Evolutionary conservation across 2,329 filamentous ascomycete species (phyloP).

Genomic region (Ceratocystis diversiconidia): DNA sequence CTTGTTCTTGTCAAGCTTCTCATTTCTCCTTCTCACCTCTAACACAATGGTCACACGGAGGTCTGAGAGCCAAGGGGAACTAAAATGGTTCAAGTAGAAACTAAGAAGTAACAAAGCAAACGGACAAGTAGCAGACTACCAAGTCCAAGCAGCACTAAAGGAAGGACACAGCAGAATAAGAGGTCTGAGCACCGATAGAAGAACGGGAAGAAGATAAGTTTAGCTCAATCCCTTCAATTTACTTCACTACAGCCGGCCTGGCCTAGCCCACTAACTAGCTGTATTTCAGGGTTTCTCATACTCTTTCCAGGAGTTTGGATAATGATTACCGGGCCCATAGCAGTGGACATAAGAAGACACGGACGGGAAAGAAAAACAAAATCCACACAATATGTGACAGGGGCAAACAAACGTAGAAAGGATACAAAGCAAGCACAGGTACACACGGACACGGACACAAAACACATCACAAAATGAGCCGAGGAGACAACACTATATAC

Average conservation of each 20-base stretch:
- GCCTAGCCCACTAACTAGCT: too few species aligned
- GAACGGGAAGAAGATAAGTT: not conserved
- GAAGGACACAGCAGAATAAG: not conserved
- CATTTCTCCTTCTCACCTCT: not conserved
- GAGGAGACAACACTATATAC: too few species aligned
- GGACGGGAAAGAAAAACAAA: not conserved
- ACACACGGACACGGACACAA: too few species aligned
- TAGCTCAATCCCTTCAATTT: not conserved
- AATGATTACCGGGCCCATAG: not conserved
- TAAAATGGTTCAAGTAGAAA: not conserved
- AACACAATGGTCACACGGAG: not conserved
- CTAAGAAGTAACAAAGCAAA: not conserved
- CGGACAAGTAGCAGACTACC: not conserved
- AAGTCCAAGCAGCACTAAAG: not conserved
- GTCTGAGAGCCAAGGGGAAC: not conserved
- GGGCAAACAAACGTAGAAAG: too few species aligned
- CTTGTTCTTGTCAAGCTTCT: too few species aligned
- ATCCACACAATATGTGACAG: not conserved
- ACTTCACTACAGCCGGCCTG: not conserved
- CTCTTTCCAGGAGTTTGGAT: not conserved
- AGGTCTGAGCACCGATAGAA: not conserved
- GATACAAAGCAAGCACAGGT: too few species aligned
- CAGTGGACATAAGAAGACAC: not conserved
- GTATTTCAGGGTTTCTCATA: not conserved
- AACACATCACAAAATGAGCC: too few species aligned